Base-by-base conservation (phyloP, 306 rosid species). In the Quercus gilva region DNA sequence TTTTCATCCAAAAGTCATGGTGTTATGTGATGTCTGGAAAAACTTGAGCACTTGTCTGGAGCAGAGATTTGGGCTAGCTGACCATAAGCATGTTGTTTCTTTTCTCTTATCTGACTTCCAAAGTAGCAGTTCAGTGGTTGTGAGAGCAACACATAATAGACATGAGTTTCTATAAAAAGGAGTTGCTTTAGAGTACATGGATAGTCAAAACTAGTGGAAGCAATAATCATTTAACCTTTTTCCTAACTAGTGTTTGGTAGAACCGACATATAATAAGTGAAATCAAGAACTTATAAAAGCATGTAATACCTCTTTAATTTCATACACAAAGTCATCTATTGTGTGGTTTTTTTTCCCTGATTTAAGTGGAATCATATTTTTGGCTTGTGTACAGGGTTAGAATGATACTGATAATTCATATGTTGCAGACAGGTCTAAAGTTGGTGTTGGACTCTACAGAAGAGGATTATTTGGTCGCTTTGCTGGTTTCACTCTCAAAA, bases 401-500 rank as follows among this genome's bases (percentile, higher is more conserved):
- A 68, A 19, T 58, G 37, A 29, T 51, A 43, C 53, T 56, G 13
- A 76, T 49, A 37, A 49, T 79, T 71, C 45, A n/a, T 75, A 74
- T 68, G 26, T 80, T 80, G 72, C 89, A 95, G 99, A 79, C 81
- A 60, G 97, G 97, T 81, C 65, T 81, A 70, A 86, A 85, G 77
- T 73, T 95, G 56, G 55, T 91, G 72, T 76, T 71, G 49, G 84
- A 85, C 60, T 74, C 89, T 64, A 63, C 87, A 18, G 88, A 87
- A 25, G 94, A 92, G 76, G 90, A 85, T 55, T 75, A 77, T 77
- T 85, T 75, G 82, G 87, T 88, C 26, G 84, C 85, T 60, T 85
- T 91, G 97, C 75, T 92, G 63, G 53, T 89, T 80, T 91, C 99
- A 14, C 88, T 95, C 74, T 78, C 99, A 64, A 90, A 90, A 77